These are phyloP conservation scores for Penicillium sp. DNA, from an alignment of 2,329 filamentous ascomycete genomes.

Conservation along the genomic window DNA sequence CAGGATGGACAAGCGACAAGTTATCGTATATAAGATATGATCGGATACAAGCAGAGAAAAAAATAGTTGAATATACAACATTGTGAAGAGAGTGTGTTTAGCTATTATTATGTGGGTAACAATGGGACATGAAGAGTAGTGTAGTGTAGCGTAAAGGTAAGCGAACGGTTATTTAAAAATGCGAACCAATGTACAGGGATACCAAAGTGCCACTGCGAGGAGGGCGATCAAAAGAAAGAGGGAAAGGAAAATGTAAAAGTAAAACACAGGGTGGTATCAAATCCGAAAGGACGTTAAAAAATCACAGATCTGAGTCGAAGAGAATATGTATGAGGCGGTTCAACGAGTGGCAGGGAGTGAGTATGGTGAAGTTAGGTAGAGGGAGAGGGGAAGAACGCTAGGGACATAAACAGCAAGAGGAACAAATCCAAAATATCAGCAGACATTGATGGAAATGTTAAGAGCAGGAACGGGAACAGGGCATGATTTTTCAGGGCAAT, in stretches of 20 bases:
- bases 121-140: slow-evolving; percentile 16
- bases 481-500: background rate
- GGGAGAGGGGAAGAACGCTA: background rate
- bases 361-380: background rate
- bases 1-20: slow-evolving; percentile 1
- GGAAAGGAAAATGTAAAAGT: background rate
- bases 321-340: slow-evolving; percentile 16
- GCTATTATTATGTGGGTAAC: slow-evolving; percentile 24
- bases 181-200: slow-evolving; percentile 15
- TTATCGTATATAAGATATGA: background rate
- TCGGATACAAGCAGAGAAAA: background rate
- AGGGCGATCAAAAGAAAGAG: background rate
- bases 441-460: background rate
- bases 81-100: slow-evolving; percentile 10
- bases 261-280: slow-evolving; percentile 26
- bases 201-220: background rate
- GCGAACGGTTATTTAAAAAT: background rate
- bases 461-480: background rate
- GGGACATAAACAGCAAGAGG: slow-evolving; percentile 1
- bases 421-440: background rate
- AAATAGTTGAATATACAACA: slow-evolving; percentile 7
- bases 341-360: slow-evolving; percentile 10
- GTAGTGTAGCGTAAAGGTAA: background rate
- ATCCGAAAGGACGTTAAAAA: slow-evolving; percentile 26
- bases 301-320: slow-evolving; percentile 20